Evolutionary conservation across 345 rosid genomes (phyloP).

Genomic region (Hibiscus mutabilis): DNA sequence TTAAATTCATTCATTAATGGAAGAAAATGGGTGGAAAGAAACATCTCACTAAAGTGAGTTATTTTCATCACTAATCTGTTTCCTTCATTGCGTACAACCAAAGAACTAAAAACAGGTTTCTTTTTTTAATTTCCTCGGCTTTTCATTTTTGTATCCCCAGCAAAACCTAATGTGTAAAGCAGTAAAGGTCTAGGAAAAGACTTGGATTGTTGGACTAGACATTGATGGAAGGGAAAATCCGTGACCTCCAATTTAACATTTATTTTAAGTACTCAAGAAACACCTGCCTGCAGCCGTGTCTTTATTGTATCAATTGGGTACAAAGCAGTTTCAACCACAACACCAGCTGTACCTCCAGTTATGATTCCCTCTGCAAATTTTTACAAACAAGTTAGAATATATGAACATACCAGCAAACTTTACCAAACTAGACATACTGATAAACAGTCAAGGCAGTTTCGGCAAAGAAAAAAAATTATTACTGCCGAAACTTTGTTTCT

Average conservation of each 20-base stretch:
- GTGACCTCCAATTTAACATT: neutral
- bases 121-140: too few species aligned
- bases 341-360: constrained; percentile 96
- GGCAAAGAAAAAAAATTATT: too few species aligned
- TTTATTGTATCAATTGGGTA: constrained; percentile 92
- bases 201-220: neutral
- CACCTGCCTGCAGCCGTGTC: constrained; percentile 89
- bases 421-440: too few species aligned
- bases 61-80: neutral
- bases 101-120: too few species aligned
- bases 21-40: neutral
- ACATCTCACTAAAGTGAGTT: neutral
- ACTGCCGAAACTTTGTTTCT: too few species aligned
- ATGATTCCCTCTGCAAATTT: constrained; percentile 71
- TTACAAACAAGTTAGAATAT: constrained; percentile 5
- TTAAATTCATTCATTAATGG: neutral
- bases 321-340: constrained; percentile 86
- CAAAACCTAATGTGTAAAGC: neutral
- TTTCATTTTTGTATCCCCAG: neutral
- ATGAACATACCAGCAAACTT: neutral
- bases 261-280: neutral
- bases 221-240: neutral
- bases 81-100: neutral
- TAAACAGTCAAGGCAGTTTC: too few species aligned
- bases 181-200: neutral